Base-by-base conservation (phyloP, 2,329 filamentous ascomycete genomes). In the Penicillium frequentans region DNA sequence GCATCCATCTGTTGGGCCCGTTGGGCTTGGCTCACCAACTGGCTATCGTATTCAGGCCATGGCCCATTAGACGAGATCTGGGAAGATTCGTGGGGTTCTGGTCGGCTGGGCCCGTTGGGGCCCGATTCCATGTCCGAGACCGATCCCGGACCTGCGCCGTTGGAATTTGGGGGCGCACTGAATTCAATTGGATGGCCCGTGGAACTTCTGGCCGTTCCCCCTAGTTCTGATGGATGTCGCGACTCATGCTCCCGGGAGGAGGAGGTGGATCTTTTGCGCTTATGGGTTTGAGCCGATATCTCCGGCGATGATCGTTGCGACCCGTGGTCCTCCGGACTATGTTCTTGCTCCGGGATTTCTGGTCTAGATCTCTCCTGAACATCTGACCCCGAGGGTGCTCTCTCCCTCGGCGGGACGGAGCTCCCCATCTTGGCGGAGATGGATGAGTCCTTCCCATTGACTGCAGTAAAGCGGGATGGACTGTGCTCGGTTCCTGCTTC, bases 201-300 rank as follows among this genome's bases (percentile, higher is more conserved):
- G 60, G 76, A 77, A 68, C 65, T 77, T 65, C 58, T 54, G 11
- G 44, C 45, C 14, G 47, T 42, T 16, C 49, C 43, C 10, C 24
- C n/a, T 69, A 49, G 70, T 66, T 73, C 54, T 13, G 53, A 75
- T 69, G 50, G 64, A 73, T 57, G 73, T 71, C 56, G 58, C 64
- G 62, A 59, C 63, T 56, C 59, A 68, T 64, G 73, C 55, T 87
- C 87, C 37, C 79, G 39, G 19, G 39, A 42, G 39, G 35, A 72
- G 6, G 88, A 90, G 46, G 80, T 77, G 7, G 90, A 91, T 58
- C 90, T 84, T 73, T 91, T 93, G 56, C 81, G 73, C 63, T 82
- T 82, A 67, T 86, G 84, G 61, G 64, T 64, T 56, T 62, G 61
- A 46, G 44, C 61, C 56, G 70, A 68, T 2, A 66, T 63, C 1